These are phyloP conservation scores for Pythium apleroticum DNA, from an alignment of 352 stramenopile species.

Conservation along the genomic window DNA sequence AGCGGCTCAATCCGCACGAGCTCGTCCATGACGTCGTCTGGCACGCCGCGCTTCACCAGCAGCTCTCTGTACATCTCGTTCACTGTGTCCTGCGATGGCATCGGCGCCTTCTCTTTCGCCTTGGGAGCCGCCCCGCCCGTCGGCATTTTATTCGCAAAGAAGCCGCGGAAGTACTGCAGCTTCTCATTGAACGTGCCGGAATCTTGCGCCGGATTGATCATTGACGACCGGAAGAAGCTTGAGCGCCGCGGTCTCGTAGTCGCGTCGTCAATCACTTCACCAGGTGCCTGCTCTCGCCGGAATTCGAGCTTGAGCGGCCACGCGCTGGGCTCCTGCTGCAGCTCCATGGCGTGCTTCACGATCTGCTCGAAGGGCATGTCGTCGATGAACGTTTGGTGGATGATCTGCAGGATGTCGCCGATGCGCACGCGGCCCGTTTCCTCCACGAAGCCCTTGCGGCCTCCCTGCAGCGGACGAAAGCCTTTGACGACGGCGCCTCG, in stretches of 20 bases:
- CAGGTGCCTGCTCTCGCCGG: slow-evolving; percentile 41
- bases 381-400: slow-evolving; percentile 76
- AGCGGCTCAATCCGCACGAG: slow-evolving; percentile 79
- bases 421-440: slow-evolving; percentile 71
- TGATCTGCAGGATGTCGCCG: slow-evolving; percentile 77
- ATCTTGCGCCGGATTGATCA: slow-evolving; percentile 68
- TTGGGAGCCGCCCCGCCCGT: slow-evolving; percentile 67
- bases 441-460: slow-evolving; percentile 65
- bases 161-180: slow-evolving; percentile 82
- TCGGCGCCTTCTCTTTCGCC: slow-evolving; percentile 63
- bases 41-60: slow-evolving; percentile 74
- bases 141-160: slow-evolving; percentile 80
- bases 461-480: slow-evolving; percentile 58
- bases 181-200: slow-evolving; percentile 82
- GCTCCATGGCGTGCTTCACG: slow-evolving; percentile 69
- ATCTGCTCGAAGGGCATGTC: slow-evolving; percentile 86
- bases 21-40: slow-evolving; percentile 84
- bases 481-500: slow-evolving; percentile 78
- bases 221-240: slow-evolving; percentile 73
- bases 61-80: slow-evolving; percentile 87
- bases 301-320: slow-evolving; percentile 83
- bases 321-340: slow-evolving; percentile 62
- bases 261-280: slow-evolving; percentile 28
- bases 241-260: slow-evolving; percentile 45
- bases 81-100: slow-evolving; percentile 65